These are phyloP conservation scores for Chaetoscypha palmicola DNA, from an alignment of 2,329 filamentous ascomycete genomes.

Conservation along the genomic window DNA sequence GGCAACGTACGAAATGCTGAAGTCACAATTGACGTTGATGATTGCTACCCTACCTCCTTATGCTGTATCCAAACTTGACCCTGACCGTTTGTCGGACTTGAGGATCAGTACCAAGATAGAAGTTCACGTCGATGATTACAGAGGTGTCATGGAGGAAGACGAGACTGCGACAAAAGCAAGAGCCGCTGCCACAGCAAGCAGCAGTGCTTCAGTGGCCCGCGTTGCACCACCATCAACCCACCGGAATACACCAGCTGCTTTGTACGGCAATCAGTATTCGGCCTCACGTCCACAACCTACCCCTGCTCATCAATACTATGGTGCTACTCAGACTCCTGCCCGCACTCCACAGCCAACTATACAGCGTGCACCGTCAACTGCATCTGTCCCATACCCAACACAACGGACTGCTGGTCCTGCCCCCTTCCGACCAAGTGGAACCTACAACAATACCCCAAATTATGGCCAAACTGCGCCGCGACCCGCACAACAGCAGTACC, in stretches of 20 bases:
- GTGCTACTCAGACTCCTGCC: constrained; percentile 25
- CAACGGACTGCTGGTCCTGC: constrained; percentile 23
- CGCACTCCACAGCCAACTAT: constrained; percentile 20
- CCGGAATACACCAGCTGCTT: constrained; percentile 15
- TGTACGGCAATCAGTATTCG: constrained; percentile 31
- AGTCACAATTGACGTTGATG: constrained; percentile 44
- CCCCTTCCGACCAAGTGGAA: constrained; percentile 22
- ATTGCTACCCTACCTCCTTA: constrained; percentile 47
- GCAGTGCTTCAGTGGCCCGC: constrained; percentile 16
- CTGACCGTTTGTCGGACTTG: constrained; percentile 46
- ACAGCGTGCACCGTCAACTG: constrained; percentile 26
- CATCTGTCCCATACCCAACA: constrained; percentile 23
- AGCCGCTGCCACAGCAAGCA: constrained; percentile 20
- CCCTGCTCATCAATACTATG: constrained; percentile 24
- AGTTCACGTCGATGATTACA: constrained; percentile 40
- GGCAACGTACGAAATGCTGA: constrained; percentile 45
- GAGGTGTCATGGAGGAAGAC: constrained; percentile 49
- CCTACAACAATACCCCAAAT: constrained; percentile 22
- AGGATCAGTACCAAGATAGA: constrained; percentile 46
- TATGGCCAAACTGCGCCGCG: constrained; percentile 28
- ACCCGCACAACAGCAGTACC: constrained; percentile 25
- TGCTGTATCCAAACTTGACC: constrained; percentile 49
- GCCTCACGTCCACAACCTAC: constrained; percentile 20
- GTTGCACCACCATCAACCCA: constrained; percentile 18
- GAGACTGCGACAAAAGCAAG: constrained; percentile 30